Conservation (phyloP, 192 early-diverging fungal species). For the Podila horticola region DNA sequence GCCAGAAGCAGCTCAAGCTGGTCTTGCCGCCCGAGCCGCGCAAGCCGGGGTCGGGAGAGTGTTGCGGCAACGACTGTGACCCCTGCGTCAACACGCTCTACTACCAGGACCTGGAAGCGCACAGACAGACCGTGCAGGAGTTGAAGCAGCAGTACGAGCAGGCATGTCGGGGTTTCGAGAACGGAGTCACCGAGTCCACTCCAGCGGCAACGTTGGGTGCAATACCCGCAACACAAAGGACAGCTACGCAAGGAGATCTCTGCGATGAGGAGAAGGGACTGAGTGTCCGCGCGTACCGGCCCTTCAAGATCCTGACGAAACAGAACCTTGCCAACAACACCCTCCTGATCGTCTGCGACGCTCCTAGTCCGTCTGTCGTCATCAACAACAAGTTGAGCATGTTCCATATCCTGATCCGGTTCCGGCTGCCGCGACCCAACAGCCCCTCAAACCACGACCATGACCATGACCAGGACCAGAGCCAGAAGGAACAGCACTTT, state of each 20-base stretch:
- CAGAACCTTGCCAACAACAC: constrained; percentile 23
- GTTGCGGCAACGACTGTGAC: constrained; percentile 47
- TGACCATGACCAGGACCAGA: background rate
- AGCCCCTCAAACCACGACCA: background rate
- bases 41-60: constrained; percentile 44
- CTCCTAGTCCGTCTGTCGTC: background rate
- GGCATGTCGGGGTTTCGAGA: constrained; percentile 12
- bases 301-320: constrained; percentile 32
- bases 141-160: constrained; percentile 13
- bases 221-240: background rate
- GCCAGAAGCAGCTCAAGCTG: constrained; percentile 13
- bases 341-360: constrained; percentile 27
- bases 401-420: constrained; percentile 48
- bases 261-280: background rate
- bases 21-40: constrained; percentile 19
- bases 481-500: background rate
- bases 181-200: background rate
- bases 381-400: background rate
- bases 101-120: constrained; percentile 23
- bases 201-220: background rate
- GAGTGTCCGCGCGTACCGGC: constrained; percentile 30
- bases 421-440: background rate
- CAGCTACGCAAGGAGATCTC: background rate
- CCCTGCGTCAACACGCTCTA: constrained; percentile 45
- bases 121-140: constrained; percentile 6